phyloP scores from a whole-genome alignment of 495 filamentous ascomycete species.

The Penicillium nucicola region DNA sequence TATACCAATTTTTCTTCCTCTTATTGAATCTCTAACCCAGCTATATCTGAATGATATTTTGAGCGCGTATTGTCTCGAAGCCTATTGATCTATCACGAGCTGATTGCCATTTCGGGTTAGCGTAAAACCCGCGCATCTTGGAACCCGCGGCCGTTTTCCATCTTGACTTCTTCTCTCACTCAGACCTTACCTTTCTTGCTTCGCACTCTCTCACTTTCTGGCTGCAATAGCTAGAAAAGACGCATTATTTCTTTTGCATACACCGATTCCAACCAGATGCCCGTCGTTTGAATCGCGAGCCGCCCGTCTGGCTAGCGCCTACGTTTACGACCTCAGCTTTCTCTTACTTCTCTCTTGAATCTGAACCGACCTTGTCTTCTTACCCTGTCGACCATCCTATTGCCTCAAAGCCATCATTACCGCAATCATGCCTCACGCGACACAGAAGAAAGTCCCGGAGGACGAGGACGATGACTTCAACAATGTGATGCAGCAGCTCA shows the following conservation, averaged over 20 bases:
- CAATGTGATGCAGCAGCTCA: slow-evolving; percentile 49
- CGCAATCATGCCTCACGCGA: slow-evolving; percentile 49
- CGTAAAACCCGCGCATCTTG: no score
- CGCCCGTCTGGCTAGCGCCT: slow-evolving; percentile 7
- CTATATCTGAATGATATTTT: no score
- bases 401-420: neutral
- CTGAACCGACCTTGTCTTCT: neutral
- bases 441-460: slow-evolving; percentile 24
- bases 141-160: no score
- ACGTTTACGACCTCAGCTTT: neutral
- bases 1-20: neutral
- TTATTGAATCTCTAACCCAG: neutral
- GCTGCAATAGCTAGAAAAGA: neutral
- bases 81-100: neutral
- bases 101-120: no score
- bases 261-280: slow-evolving; percentile 5
- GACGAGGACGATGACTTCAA: slow-evolving; percentile 46
- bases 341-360: neutral
- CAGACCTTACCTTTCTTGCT: no score
- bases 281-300: slow-evolving; percentile 3
- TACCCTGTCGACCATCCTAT: neutral
- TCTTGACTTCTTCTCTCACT: no score
- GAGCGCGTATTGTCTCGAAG: no score
- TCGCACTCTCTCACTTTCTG: no score
- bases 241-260: neutral